Base-by-base conservation (phyloP, 1,139 yeast species). In the Nakaseomyces nivariensis region DNA sequence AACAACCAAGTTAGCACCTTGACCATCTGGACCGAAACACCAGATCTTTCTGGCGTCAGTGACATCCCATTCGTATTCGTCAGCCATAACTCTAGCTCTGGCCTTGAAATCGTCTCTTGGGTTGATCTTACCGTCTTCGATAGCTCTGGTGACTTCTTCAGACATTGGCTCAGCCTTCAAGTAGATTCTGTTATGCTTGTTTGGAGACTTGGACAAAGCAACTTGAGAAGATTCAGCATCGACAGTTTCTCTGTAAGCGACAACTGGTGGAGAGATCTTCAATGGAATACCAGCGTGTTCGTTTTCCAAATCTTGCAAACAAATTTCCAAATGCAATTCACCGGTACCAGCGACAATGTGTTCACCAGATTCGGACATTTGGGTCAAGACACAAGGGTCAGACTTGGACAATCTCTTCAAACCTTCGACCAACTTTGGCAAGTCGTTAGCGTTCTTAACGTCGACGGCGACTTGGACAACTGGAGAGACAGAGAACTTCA, bases 1-100 rank as follows among this genome's bases (percentile, higher is more conserved):
- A 76, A 92, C 95, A 73, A 92, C 97, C 73, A 92, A 77, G 81
- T 92, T 92, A 71, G 98, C 92, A 79, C 98, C 98, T 75, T 80
- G 81, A 78, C 97, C 97, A 72, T 92, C 98, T 74, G 98, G 98
- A 81, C 98, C 98, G 89, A 92, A 92, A 86, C 97, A 89, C 98
- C 98, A 92, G 72, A 92, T 92, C 94, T 92, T 92, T 85, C 98
- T 89, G 77, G 97, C 98, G 72, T 92, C 98, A 69, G 96, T 81
- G 72, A 92, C 97, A 73, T 92, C 97, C 98, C 98, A 92, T 67
- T 92, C 97, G 85, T 76, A 94, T 74, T 92, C 96, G 74, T 92
- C 98, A 71, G 98, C 97, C 82, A 92, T 81, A 73, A 88, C 71
- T 84, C 98, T 90, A 67, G 98, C 98, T 83, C 98, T 90, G 67